Evolutionary conservation across 1,284 basidiomycete genomes (phyloP), one percentile per base, ranked within the genome.

Genomic region (Cryptococcus floricola): DNA sequence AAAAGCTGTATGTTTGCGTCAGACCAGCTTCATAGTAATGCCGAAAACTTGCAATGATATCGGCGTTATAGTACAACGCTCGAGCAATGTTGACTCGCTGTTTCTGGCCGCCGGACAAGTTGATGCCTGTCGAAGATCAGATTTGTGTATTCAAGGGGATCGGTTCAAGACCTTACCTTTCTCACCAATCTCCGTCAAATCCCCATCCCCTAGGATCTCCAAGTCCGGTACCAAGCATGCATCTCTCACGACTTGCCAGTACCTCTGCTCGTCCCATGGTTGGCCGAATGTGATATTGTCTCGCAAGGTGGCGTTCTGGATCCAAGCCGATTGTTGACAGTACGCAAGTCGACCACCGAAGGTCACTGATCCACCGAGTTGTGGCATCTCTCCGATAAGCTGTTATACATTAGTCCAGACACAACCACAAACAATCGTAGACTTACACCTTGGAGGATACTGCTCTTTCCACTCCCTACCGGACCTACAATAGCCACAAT

Each of bases 121-220:
- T 78, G 61, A 76, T 74, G 43, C 31, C 31, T 34, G 31, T 34
- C 31, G 31, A 34, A 34, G 7, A 34, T 34, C 31, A 34, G 31
- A 6, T 34, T 2, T 5, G 31, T 34, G 31, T 1, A 6, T 10
- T 2, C 31, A 6, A 34, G 31, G 31, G 31, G 10, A 34, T 34
- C 31, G 31, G 31, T 34, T 8, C 5, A 6, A 34, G 10, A 10
- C 10, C 31, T 34, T 10, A 34, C 78, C 85, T 77, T 86, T 89
- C 76, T 93, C 91, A n/a, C 91, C 91, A 50, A 95, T 92, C 72
- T 92, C 89, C 0, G 92, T 95, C 60, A 87, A 69, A 68, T 96
- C 90, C 4, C 89, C 89, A 58, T 88, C 81, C 1, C 89, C 86
- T 39, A 92, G 80, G 76, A 91, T 84, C 44, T 87, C 87, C 23